phyloP scores from a whole-genome alignment of 2,329 filamentous ascomycete species.

The Pseudogymnoascus sp. region DNA sequence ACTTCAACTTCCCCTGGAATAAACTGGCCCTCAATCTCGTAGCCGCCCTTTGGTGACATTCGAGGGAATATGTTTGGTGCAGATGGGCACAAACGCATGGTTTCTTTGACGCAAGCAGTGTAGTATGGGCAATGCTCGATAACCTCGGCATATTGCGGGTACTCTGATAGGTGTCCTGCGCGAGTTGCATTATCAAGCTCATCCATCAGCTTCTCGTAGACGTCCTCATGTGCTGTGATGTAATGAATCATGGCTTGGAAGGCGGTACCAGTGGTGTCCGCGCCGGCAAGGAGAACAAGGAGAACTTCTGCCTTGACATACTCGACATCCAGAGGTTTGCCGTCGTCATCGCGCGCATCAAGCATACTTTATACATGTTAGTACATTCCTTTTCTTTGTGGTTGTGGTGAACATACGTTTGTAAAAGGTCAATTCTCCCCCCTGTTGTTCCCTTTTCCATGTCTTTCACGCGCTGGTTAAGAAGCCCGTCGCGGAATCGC shows the following conservation, averaged over 20 bases:
- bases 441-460: slow-evolving; percentile 38
- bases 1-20: slow-evolving; percentile 34
- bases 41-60: slow-evolving; percentile 32
- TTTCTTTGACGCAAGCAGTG: slow-evolving; percentile 43
- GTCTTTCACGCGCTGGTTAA: slow-evolving; percentile 41
- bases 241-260: slow-evolving; percentile 42
- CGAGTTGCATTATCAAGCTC: slow-evolving; percentile 37
- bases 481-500: slow-evolving; percentile 49
- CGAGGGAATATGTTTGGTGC: slow-evolving; percentile 46
- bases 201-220: slow-evolving; percentile 40
- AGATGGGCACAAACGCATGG: slow-evolving; percentile 43
- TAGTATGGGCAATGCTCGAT: slow-evolving; percentile 39
- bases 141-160: slow-evolving; percentile 39
- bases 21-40: slow-evolving; percentile 13
- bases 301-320: slow-evolving; percentile 23
- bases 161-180: slow-evolving; percentile 28
- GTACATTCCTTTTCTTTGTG: slow-evolving; percentile 9
- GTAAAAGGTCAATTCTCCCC: slow-evolving; percentile 45
- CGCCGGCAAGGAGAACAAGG: slow-evolving; percentile 38
- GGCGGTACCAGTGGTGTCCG: slow-evolving; percentile 45
- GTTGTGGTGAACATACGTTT: slow-evolving; percentile 34
- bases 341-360: slow-evolving; percentile 30
- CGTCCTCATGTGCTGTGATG: slow-evolving; percentile 32
- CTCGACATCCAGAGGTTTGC: slow-evolving; percentile 16
- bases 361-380: slow-evolving; percentile 25